Percentiles rank a stretch among this genome's conserved stretches.
These are phyloP conservation scores for Thecaphora frezii DNA, from an alignment of 1,284 basidiomycete species.

Conservation along the genomic window DNA sequence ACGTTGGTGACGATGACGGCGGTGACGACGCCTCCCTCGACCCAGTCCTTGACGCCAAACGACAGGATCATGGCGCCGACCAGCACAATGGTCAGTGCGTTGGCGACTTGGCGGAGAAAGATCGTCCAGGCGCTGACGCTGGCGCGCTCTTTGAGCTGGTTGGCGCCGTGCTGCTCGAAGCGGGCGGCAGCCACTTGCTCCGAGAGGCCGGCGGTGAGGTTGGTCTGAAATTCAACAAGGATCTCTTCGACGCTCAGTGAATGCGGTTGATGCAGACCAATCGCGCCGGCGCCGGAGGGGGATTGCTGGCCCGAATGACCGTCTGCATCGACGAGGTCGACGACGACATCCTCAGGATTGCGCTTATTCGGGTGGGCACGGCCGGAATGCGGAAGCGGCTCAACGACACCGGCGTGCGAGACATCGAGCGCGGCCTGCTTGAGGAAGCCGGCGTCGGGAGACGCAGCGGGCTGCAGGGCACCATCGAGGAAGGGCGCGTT, in stretches of 20 bases:
- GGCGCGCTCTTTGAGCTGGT: conserved; percentile 43
- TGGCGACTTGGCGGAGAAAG: conserved; percentile 50
- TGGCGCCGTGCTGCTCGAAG: conserved; percentile 31
- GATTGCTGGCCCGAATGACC: conserved; percentile 23
- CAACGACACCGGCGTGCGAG: not conserved
- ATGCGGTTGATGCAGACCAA: conserved; percentile 52
- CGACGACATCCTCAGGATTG: conserved; percentile 3
- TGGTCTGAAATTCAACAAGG: conserved; percentile 30
- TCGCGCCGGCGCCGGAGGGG: conserved; percentile 36
- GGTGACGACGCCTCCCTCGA: conserved; percentile 70
- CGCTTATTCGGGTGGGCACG: not conserved
- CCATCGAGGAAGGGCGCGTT: not conserved
- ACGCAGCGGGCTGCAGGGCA: no score
- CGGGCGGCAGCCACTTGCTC: conserved; percentile 28
- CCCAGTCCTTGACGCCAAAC: conserved; percentile 65
- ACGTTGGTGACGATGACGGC: conserved; percentile 61
- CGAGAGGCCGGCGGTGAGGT: conserved; percentile 33
- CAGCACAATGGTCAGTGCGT: conserved; percentile 56
- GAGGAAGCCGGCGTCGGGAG: not conserved
- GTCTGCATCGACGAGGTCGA: conserved; percentile 13
- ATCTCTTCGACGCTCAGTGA: conserved; percentile 33
- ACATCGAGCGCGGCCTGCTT: not conserved
- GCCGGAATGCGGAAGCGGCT: not conserved
- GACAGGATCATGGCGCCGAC: conserved; percentile 68
- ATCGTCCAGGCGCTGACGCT: conserved; percentile 43